Conservation (phyloP, 1,139 yeast species). For the Suhomyces terraborum region DNA sequence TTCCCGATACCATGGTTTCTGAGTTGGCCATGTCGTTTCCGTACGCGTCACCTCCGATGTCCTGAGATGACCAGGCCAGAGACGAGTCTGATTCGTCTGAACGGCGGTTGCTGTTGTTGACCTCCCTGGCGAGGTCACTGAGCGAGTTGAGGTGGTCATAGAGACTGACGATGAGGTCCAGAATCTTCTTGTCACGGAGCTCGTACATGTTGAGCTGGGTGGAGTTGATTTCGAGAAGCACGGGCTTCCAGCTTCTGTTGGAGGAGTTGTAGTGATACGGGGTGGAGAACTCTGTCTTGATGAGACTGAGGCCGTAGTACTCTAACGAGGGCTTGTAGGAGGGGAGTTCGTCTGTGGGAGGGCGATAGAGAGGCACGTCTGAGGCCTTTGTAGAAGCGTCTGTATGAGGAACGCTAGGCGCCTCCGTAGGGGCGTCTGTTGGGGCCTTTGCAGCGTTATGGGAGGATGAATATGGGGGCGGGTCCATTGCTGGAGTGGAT, state of each 20-base stretch:
- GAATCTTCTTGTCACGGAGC: conserved; percentile 29
- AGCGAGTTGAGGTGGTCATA: conserved; percentile 34
- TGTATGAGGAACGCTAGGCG: no score
- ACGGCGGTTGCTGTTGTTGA: conserved; percentile 20
- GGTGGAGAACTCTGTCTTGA: conserved; percentile 41
- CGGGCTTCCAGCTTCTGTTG: conserved; percentile 47
- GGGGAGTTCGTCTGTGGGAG: conserved; percentile 33
- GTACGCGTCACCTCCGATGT: conserved; percentile 29
- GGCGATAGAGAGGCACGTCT: conserved; percentile 17
- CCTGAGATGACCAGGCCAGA: background rate
- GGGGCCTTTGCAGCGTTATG: no score
- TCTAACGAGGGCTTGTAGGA: conserved; percentile 36
- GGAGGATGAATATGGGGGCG: no score
- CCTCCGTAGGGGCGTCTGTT: no score
- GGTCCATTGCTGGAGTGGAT: no score
- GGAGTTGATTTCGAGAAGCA: conserved; percentile 55
- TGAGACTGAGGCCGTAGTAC: conserved; percentile 36
- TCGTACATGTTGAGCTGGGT: conserved; percentile 54
- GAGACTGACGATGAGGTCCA: conserved; percentile 32
- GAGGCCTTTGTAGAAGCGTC: background rate
- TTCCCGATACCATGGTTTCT: conserved; percentile 17
- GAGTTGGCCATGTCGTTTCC: conserved; percentile 17
- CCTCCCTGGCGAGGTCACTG: conserved; percentile 21
- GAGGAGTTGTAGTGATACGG: conserved; percentile 38
- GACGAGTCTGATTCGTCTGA: background rate